Conservation (phyloP, 2,329 filamentous ascomycete species). For the Colletotrichum viniferum region DNA sequence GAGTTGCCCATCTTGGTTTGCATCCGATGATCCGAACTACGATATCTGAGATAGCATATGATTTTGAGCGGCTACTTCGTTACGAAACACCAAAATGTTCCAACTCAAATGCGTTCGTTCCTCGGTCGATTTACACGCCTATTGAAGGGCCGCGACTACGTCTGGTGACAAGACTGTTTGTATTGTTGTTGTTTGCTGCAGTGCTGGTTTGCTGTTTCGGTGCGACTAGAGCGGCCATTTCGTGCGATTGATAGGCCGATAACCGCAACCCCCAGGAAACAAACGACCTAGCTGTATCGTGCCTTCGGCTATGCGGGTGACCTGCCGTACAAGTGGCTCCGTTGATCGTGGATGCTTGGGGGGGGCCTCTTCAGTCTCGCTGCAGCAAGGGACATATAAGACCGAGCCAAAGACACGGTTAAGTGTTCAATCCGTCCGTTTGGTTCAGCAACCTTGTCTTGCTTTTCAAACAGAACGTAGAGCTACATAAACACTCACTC, state of each 20-base stretch:
- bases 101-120: neutral
- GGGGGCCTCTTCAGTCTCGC: neutral
- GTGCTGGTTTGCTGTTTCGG: neutral
- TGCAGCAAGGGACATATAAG: neutral
- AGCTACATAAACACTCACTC: neutral
- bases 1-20: neutral
- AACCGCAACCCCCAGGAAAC: neutral
- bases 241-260: constrained; percentile 15
- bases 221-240: constrained; percentile 3
- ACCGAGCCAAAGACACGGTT: neutral
- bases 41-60: neutral
- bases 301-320: constrained; percentile 8
- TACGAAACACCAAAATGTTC: neutral
- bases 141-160: neutral
- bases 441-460: neutral
- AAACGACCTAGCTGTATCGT: neutral
- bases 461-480: neutral
- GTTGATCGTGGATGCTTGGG: neutral
- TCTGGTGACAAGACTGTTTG: neutral
- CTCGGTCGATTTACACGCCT: neutral
- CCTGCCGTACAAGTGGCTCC: neutral
- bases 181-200: neutral
- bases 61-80: neutral
- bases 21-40: neutral
- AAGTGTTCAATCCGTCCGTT: neutral